Base-by-base conservation (phyloP, 768 basidiomycete genomes). In the Lentinula boryana region DNA sequence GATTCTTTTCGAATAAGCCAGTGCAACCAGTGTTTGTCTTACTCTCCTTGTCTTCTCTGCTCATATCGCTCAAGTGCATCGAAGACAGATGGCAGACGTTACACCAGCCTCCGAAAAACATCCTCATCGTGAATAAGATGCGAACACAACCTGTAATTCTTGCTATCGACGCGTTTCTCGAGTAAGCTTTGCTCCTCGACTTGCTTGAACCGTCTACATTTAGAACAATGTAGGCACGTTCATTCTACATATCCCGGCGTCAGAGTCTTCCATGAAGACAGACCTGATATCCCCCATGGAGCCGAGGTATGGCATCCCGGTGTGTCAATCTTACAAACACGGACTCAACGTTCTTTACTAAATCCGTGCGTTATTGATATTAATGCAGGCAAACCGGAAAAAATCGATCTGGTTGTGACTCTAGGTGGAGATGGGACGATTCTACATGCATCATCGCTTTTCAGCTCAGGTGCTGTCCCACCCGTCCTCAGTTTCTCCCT, bases 381-480 rank as follows among this genome's bases (percentile, higher is more conserved):
- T 43, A 57, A 66, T 77, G 80, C 80, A 50, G 78, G 76, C 48
- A 74, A 75, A 53, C 76, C 86, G 3, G 77, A 85, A 64, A 81
- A 80, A 58, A 90, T 96, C 61, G 91, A 94, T 70, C 77, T 98
- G 8, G 88, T 97, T 18, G 85, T 97, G 31, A 96, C 95, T 0
- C 75, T 98, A 1, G 95, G 95, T 49, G 95, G 95, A 36, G 95
- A 98, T 69, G 95, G 95, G 8, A 97, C 95, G 5, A 95, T 97
- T 53, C 80, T 98, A 1, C 94, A 95, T 69, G 92, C 93, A 0
- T 95, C 95, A 1, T 93, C 93, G 6, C 75, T 98, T 8, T 98
- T 98, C 72, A 90, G 87, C 65, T 78, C 84, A 3, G 93, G 90
- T n/a, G 90, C 91, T 21, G 94, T 97, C 7, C 95, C 95, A 4